Percentiles rank a stretch among this genome's conserved stretches.
phyloP scores from a whole-genome alignment of 2,329 filamentous ascomycete genomes.

The Pezicula rhizophila region DNA sequence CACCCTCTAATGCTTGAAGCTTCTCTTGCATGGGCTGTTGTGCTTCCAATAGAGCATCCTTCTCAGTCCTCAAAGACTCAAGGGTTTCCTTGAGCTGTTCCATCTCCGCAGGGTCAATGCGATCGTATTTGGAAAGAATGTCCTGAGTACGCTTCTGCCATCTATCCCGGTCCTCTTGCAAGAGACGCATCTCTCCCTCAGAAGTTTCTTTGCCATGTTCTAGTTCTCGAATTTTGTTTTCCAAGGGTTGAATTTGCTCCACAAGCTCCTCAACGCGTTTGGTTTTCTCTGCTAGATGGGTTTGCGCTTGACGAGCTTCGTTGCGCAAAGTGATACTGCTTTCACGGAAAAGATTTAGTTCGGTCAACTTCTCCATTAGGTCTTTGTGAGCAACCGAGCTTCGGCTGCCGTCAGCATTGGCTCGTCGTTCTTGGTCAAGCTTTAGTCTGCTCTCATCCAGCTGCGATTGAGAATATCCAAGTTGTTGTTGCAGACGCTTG shows the following conservation, averaged over 20 bases:
- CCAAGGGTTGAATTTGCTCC: conserved; percentile 72
- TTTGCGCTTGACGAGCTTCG: conserved; percentile 74
- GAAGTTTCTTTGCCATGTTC: conserved; percentile 68
- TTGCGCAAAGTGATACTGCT: conserved; percentile 87
- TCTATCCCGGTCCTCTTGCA: conserved; percentile 85
- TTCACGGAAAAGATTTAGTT: conserved; percentile 92
- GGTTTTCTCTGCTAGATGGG: conserved; percentile 68
- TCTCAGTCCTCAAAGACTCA: conserved; percentile 57
- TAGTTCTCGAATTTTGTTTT: conserved; percentile 73
- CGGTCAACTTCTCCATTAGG: conserved; percentile 88
- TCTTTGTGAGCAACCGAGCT: conserved; percentile 78
- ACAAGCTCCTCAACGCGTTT: conserved; percentile 69
- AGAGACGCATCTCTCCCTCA: conserved; percentile 72
- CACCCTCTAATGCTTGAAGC: conserved; percentile 46
- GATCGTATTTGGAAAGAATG: conserved; percentile 92
- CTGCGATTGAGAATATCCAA: conserved; percentile 80
- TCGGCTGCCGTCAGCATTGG: conserved; percentile 66
- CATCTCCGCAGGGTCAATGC: conserved; percentile 87
- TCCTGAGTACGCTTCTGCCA: conserved; percentile 96
- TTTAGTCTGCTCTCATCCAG: conserved; percentile 85
- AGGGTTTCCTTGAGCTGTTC: conserved; percentile 82
- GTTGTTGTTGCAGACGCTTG: conserved; percentile 82
- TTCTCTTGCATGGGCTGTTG: conserved; percentile 44
- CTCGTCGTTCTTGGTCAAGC: conserved; percentile 80
- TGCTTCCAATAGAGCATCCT: conserved; percentile 38